A percentile compares a stretch with the other conserved stretches of the same genome.
Conservation (phyloP, 1,284 basidiomycete genomes). For the Pseudozyma thailandica region DNA sequence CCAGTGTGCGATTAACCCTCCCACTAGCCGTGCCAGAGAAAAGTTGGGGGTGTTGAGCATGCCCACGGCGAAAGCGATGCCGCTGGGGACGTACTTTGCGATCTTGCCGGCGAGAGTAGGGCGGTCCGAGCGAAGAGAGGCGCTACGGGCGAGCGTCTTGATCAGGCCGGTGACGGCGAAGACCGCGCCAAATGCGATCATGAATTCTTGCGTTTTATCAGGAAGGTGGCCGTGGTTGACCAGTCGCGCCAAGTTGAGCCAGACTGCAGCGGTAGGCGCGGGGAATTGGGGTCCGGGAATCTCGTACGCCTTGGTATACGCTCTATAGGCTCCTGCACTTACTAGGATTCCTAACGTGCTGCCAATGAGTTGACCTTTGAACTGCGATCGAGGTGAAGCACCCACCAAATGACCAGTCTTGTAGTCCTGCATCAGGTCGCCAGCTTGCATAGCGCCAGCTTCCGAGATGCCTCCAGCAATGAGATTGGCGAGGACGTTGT, state of each 20-base stretch:
- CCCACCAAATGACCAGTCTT: constrained; percentile 89
- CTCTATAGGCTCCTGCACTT: constrained; percentile 84
- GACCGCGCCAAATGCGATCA: constrained; percentile 78
- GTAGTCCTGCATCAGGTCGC: constrained; percentile 97
- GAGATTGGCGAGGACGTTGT: constrained; percentile 86
- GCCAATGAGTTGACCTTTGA: constrained; percentile 67
- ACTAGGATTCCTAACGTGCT: constrained; percentile 84
- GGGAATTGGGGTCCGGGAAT: constrained; percentile 85
- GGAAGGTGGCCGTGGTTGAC: constrained; percentile 84
- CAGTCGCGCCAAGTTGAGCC: constrained; percentile 85
- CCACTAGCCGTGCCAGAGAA: constrained; percentile 87
- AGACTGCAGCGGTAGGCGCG: constrained; percentile 86
- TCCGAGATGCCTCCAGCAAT: constrained; percentile 96
- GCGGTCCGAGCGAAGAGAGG: constrained; percentile 21
- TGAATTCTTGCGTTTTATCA: constrained; percentile 79
- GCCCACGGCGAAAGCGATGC: constrained; percentile 72
- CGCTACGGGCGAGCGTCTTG: constrained; percentile 74
- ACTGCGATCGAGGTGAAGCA: constrained; percentile 67
- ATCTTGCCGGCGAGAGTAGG: constrained; percentile 21
- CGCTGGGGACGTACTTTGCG: constrained; percentile 40
- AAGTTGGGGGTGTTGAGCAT: constrained; percentile 97
- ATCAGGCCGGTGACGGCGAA: constrained; percentile 68
- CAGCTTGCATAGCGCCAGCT: constrained; percentile 95
- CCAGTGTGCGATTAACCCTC: constrained; percentile 78
- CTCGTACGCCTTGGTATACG: constrained; percentile 85